Evolutionary conservation across 2,329 filamentous ascomycete species (phyloP), one percentile per base, ranked within the genome.

Genomic region (Pleoardoris graminearum): DNA sequence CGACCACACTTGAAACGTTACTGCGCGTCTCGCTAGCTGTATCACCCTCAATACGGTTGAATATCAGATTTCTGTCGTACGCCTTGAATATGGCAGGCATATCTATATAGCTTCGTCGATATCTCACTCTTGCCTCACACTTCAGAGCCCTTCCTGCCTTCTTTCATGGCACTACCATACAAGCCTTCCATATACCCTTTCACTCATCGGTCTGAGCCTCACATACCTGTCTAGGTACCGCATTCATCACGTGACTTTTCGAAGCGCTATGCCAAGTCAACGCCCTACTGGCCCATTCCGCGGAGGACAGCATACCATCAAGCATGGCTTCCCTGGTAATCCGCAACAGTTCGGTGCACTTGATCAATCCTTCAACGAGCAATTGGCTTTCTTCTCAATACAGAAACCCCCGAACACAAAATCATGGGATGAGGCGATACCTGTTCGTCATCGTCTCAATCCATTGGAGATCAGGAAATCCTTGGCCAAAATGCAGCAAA

Each of bases 361-460:
- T 35, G 38, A 50, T 27, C 11, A n/a, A 14, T 19, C 14, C 6
- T 25, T 25, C 27, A 53, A 62, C 17, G 66, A 67, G 4, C 57
- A 66, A 39, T 32, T 70, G 7, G 57, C 59, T 3, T 48, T 63
- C 16, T 73, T 66, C 55, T 64, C 59, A 2, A 41, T 70, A 2
- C 60, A 65, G 39, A 69, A 62, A 51, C 58, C 54, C 17, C 60
- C 53, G 17, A 53, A 56, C 16, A 50, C 51, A 4, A 55, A 59
- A 11, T 48, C 57, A 17, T 72, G 70, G 70, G 59, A 63, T 25
- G 58, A 67, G 27, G 61, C 63, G 14, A 50, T 60, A 33, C 63
- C 67, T 7, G 47, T 61, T 41, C 56, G 62, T 17, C 60, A 65
- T 39, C 59, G 59, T 16, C 45, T 72, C 11, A 51, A 60, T 2